Percentiles rank a stretch among this genome's conserved stretches.
These are phyloP conservation scores for Candida montana DNA, from an alignment of 805 yeast species.

Conservation along the genomic window DNA sequence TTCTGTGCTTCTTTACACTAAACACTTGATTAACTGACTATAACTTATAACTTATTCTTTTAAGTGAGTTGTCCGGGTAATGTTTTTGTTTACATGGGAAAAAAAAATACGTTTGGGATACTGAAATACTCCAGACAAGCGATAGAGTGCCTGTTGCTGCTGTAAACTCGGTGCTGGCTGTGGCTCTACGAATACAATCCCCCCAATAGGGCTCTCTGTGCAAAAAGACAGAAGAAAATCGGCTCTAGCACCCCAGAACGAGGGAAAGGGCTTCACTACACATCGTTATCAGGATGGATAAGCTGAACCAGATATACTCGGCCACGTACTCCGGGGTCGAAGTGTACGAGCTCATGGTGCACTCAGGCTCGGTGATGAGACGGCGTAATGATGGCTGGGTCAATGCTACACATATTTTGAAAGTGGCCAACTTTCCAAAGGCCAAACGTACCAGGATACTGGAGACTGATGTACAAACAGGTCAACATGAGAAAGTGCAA, in stretches of 20 bases:
- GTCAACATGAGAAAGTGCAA: slow-evolving; percentile 87
- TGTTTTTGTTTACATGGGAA: background rate
- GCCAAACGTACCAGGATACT: slow-evolving; percentile 89
- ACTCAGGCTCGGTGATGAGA: slow-evolving; percentile 73
- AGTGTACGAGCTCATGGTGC: slow-evolving; percentile 69
- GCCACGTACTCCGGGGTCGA: slow-evolving; percentile 80
- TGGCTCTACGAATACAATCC: no score
- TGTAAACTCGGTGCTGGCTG: no score
- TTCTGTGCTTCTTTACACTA: no score
- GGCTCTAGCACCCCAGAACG: no score
- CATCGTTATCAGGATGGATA: slow-evolving; percentile 3
- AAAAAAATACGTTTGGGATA: no score
- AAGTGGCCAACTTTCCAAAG: slow-evolving; percentile 90
- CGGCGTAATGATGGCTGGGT: slow-evolving; percentile 76
- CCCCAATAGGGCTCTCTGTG: no score
- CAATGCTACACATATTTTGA: slow-evolving; percentile 91
- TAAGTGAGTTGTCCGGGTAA: background rate
- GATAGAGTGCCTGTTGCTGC: no score
- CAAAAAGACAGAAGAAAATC: no score
- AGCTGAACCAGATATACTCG: slow-evolving; percentile 47
- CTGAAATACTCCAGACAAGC: no score
- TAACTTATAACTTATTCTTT: no score
- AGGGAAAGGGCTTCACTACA: no score
- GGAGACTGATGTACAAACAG: slow-evolving; percentile 89
- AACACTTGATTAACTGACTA: no score